Conservation (phyloP, 371 early-diverging fungal species). For the Gilbertella persicaria region DNA sequence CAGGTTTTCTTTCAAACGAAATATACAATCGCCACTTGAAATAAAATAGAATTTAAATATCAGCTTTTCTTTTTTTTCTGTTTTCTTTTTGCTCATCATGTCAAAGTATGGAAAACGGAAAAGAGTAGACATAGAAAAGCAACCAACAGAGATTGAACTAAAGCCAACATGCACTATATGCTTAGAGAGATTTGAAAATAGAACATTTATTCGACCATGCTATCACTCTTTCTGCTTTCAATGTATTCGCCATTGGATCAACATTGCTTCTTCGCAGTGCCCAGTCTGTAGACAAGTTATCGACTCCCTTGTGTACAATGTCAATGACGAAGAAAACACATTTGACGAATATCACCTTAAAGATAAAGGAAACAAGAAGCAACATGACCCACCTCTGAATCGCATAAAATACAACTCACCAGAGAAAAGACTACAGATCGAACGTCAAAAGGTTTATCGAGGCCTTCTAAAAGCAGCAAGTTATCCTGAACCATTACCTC, state of each 20-base stretch:
- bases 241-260: constrained; percentile 65
- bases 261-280: constrained; percentile 42
- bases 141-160: not conserved
- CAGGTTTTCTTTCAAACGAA: too few species aligned
- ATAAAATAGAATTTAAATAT: not conserved
- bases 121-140: not conserved
- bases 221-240: constrained; percentile 65
- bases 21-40: too few species aligned
- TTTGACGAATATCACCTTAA: constrained; percentile 45
- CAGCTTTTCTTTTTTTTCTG: not conserved
- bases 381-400: constrained; percentile 33
- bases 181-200: constrained; percentile 44
- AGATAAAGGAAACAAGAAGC: constrained; percentile 21
- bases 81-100: not conserved
- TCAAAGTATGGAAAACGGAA: constrained; percentile 8
- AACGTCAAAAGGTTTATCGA: constrained; percentile 29
- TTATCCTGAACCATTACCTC: constrained; percentile 29
- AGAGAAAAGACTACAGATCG: constrained; percentile 17
- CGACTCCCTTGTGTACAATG: constrained; percentile 36
- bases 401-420: constrained; percentile 4
- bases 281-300: constrained; percentile 59
- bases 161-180: constrained; percentile 60
- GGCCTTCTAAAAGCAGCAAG: not conserved
- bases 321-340: constrained; percentile 34
- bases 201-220: constrained; percentile 59